phyloP scores from a whole-genome alignment of 495 filamentous ascomycete species.

The Penicillium tannophilum region DNA sequence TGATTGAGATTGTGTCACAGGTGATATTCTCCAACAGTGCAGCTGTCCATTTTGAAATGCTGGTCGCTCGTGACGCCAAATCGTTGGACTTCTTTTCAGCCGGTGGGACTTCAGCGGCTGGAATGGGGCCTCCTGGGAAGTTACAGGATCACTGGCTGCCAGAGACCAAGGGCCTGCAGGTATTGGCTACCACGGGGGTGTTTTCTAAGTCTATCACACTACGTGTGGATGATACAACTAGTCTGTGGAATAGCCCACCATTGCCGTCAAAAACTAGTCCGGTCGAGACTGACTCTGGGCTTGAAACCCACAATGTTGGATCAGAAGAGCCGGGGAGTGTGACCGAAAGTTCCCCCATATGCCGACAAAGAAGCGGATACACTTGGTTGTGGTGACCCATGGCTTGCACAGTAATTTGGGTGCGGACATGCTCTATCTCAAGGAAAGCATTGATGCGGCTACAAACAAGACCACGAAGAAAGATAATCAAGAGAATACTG shows the following conservation, averaged over 20 bases:
- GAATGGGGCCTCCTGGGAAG: slow-evolving; percentile 61
- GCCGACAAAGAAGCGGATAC: slow-evolving; percentile 66
- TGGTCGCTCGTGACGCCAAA: slow-evolving; percentile 83
- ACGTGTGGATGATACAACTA: slow-evolving; percentile 81
- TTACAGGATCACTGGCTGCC: slow-evolving; percentile 66
- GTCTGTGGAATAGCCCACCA: slow-evolving; percentile 87
- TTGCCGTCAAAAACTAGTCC: slow-evolving; percentile 63
- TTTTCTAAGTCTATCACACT: slow-evolving; percentile 77
- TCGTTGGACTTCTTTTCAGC: slow-evolving; percentile 66
- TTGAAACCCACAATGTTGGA: background rate
- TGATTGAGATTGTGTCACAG: slow-evolving; percentile 89
- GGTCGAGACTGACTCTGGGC: slow-evolving; percentile 13
- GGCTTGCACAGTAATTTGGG: slow-evolving; percentile 97
- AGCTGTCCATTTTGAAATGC: slow-evolving; percentile 84
- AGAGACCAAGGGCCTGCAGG: slow-evolving; percentile 51
- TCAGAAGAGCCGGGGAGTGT: background rate
- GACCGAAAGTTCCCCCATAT: background rate
- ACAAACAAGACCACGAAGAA: slow-evolving; percentile 66
- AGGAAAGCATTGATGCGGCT: slow-evolving; percentile 91
- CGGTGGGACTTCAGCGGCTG: slow-evolving; percentile 44
- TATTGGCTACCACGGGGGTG: slow-evolving; percentile 66
- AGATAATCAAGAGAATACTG: slow-evolving; percentile 21
- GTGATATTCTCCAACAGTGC: slow-evolving; percentile 88
- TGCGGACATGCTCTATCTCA: slow-evolving; percentile 94
- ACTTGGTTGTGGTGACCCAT: slow-evolving; percentile 91